A percentile compares a stretch with the other conserved stretches of the same genome.
These are phyloP conservation scores for Rhodotorula sp. DNA, from an alignment of 1,284 basidiomycete species.

Conservation along the genomic window DNA sequence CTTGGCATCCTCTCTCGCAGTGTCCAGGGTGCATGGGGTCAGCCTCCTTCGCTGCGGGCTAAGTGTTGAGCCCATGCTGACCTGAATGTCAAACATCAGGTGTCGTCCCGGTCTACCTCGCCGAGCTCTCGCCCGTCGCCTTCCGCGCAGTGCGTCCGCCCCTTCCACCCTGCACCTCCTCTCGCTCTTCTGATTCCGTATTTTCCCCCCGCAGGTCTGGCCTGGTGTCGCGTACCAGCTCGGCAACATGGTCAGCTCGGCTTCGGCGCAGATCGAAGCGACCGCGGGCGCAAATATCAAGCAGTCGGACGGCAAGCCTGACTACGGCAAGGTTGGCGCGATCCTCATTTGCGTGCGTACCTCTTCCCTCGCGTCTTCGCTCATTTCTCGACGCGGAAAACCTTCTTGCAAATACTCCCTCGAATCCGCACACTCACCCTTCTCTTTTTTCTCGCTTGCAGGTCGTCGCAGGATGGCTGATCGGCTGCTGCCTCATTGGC, in stretches of 20 bases:
- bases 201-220: background rate
- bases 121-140: conserved; percentile 61
- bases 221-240: conserved; percentile 25
- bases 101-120: conserved; percentile 11
- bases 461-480: conserved; percentile 52
- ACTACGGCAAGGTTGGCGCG: conserved; percentile 69
- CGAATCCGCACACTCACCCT: background rate
- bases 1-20: too few species aligned
- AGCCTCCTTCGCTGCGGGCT: background rate
- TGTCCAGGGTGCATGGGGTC: conserved; percentile 55
- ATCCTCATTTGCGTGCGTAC: conserved; percentile 8
- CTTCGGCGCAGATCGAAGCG: conserved; percentile 88
- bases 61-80: too few species aligned
- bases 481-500: conserved; percentile 37
- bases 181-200: background rate
- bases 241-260: conserved; percentile 75
- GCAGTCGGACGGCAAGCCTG: conserved; percentile 60
- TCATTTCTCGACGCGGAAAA: too few species aligned
- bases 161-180: background rate
- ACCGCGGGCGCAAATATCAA: conserved; percentile 57
- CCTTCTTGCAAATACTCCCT: too few species aligned
- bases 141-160: conserved; percentile 83
- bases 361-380: background rate
- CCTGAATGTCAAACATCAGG: conserved; percentile 31
- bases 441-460: conserved; percentile 31